Evolutionary conservation across 2,329 filamentous ascomycete species (phyloP), one percentile per base, ranked within the genome.

Genomic region (Colletotrichum falcatum): DNA sequence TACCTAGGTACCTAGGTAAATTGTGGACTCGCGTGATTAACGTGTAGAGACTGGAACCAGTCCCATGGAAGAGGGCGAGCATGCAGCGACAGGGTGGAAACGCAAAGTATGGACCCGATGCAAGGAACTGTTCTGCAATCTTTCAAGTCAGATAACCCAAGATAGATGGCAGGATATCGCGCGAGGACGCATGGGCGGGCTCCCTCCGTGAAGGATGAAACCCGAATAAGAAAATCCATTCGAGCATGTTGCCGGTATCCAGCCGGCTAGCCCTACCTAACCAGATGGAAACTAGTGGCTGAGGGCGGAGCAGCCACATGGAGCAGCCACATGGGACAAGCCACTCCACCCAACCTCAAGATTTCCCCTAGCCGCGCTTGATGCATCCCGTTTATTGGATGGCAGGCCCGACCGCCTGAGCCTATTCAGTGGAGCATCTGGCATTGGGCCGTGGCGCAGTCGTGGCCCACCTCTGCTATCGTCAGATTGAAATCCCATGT

Each of bases 221-320:
- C 66, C 49, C 1, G 16, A 61, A 49, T n/a, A 20, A n/a, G 33
- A 37, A 33, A 28, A 20, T 54, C 28, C 30, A n/a, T 20, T 48
- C 14, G 28, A 20, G 18, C 14, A 7, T 30, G 26, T 20, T 11
- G 20, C 7, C 7, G 3, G 20, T 23, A 44, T n/a, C n/a, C n/a
- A n/a, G n/a, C n/a, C n/a, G n/a, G n/a, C n/a, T n/a, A n/a, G n/a
- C n/a, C 20, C 42, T n/a, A 44, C 42, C 42, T 42, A 20, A 18
- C 23, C 54, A 54, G 30, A 44, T 48, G 18, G 46, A 60, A 28
- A 35, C 30, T 62, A 55, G 53, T 39, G 49, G 66, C 49, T 51
- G 55, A 48, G 33, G 62, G n/a, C 30, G 66, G 42, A 66, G 63
- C 66, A 55, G 67, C 67, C 58, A 59, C 67, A 67, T 46, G 44